These are phyloP conservation scores for Medicago ruthenica DNA, from an alignment of 306 rosid species.

Conservation along the genomic window DNA sequence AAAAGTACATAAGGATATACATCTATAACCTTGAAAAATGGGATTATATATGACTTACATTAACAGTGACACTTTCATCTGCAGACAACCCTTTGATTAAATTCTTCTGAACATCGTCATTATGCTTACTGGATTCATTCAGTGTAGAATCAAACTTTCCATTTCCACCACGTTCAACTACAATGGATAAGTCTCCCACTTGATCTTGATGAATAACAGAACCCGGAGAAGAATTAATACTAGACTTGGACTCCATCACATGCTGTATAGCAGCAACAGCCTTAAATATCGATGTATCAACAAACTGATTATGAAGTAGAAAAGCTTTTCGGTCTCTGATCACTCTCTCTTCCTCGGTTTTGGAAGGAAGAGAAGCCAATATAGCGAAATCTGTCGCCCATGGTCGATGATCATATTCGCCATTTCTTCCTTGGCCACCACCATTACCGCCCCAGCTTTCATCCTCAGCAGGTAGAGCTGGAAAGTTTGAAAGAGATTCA, in stretches of 20 bases:
- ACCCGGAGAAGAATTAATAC: conserved; percentile 43
- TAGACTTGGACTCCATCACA: conserved; percentile 53
- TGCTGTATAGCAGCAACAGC: conserved; percentile 73
- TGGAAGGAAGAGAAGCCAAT: conserved; percentile 80
- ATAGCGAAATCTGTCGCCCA: conserved; percentile 85
- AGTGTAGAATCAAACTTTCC: conserved; percentile 35
- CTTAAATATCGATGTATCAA: conserved; percentile 76
- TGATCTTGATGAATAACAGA: conserved; percentile 58
- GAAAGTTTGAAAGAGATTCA: conserved; percentile 70
- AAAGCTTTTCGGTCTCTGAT: conserved; percentile 93
- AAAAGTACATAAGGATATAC: not conserved
- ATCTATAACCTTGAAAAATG: conserved; percentile 11
- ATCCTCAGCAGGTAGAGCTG: conserved; percentile 77
- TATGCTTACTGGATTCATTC: conserved; percentile 37
- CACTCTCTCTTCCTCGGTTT: conserved; percentile 94
- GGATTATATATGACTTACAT: conserved; percentile 58
- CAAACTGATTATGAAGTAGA: conserved; percentile 81
- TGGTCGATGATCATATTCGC: conserved; percentile 60
- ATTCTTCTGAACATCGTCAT: conserved; percentile 62
- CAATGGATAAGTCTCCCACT: conserved; percentile 71
- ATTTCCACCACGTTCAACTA: conserved; percentile 58
- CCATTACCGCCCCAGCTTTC: conserved; percentile 95
- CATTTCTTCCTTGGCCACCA: conserved; percentile 82
- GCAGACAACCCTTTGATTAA: conserved; percentile 92
- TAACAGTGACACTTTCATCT: conserved; percentile 86